A percentile compares a stretch with the other conserved stretches of the same genome.
Evolutionary conservation across 2,329 filamentous ascomycete genomes (phyloP).

Genomic region (Elsinoe fawcettii): DNA sequence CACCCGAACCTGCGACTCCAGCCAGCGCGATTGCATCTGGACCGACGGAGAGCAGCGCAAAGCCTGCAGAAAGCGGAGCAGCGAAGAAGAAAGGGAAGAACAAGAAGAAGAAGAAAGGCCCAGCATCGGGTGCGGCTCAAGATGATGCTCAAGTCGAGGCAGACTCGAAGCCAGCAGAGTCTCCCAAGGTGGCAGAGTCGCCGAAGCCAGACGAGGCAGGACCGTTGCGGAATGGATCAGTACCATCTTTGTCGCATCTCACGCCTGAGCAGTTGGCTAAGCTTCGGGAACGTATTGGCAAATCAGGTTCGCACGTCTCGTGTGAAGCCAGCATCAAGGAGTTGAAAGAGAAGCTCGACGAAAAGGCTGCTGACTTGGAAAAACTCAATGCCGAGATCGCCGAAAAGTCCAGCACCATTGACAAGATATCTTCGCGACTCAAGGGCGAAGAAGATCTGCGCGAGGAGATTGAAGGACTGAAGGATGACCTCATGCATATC

Average conservation of each 20-base stretch:
- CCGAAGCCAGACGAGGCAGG: slow-evolving; percentile 5
- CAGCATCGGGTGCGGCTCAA: slow-evolving; percentile 16
- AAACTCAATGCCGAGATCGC: slow-evolving; percentile 25
- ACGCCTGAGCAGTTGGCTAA: slow-evolving; percentile 13
- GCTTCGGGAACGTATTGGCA: slow-evolving; percentile 5
- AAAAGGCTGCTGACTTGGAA: slow-evolving; percentile 19
- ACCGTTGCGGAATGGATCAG: neutral
- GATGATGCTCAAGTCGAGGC: slow-evolving; percentile 27
- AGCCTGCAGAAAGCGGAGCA: slow-evolving; percentile 28
- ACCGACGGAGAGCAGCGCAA: slow-evolving; percentile 20
- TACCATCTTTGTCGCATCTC: neutral
- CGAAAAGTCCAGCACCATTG: slow-evolving; percentile 66
- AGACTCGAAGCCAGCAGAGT: neutral
- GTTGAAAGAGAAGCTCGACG: slow-evolving; percentile 14
- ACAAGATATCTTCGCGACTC: slow-evolving; percentile 60
- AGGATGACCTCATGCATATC: slow-evolving; percentile 69
- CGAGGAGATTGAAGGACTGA: slow-evolving; percentile 78
- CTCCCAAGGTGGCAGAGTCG: neutral
- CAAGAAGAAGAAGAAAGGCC: slow-evolving; percentile 71
- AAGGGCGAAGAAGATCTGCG: slow-evolving; percentile 69
- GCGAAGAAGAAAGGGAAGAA: slow-evolving; percentile 70
- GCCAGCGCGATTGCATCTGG: slow-evolving; percentile 1
- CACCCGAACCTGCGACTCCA: slow-evolving; percentile 2
- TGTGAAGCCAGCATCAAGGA: slow-evolving; percentile 17
- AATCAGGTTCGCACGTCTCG: neutral